Percentiles rank a stretch among this genome's conserved stretches.
phyloP scores from a whole-genome alignment of 2,329 filamentous ascomycete species.

The Fusarium sp. region DNA sequence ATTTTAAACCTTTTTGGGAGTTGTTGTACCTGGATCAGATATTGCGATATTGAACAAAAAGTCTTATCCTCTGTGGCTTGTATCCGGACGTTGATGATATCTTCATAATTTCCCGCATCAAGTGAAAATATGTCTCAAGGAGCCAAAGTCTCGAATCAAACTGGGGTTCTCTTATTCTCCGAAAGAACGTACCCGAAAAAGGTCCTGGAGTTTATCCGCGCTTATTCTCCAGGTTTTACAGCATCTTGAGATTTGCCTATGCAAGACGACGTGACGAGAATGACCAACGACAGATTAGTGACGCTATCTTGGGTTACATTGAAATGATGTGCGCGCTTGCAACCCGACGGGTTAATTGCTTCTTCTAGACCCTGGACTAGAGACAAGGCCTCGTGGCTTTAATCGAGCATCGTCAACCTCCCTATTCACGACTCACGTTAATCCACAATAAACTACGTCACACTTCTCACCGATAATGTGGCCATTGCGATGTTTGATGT shows the following conservation, averaged over 20 bases:
- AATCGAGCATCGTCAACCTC: not conserved
- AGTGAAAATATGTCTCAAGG: not conserved
- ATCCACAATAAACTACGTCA: slow-evolving; percentile 2
- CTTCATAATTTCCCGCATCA: not conserved
- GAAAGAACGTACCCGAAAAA: not conserved
- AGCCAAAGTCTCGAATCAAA: not conserved
- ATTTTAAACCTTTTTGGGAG: not conserved
- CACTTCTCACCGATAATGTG: not conserved
- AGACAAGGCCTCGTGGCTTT: not conserved
- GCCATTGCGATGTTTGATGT: not conserved
- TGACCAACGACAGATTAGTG: slow-evolving; percentile 2
- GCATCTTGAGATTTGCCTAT: slow-evolving; percentile 12
- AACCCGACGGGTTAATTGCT: slow-evolving; percentile 8
- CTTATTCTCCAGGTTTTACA: not conserved
- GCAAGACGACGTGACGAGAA: slow-evolving; percentile 2
- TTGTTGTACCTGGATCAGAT: not conserved
- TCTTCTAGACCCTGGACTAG: not conserved
- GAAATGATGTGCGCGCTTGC: slow-evolving; percentile 21
- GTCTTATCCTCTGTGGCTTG: no score
- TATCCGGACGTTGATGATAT: not conserved
- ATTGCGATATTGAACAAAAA: not conserved
- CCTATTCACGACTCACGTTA: not conserved
- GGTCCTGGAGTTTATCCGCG: not conserved
- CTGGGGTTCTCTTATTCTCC: not conserved
- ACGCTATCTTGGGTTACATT: slow-evolving; percentile 13